Evolutionary conservation across 1,284 basidiomycete genomes (phyloP), one percentile per base, ranked within the genome.

Genomic region (Golubevia pallescens): DNA sequence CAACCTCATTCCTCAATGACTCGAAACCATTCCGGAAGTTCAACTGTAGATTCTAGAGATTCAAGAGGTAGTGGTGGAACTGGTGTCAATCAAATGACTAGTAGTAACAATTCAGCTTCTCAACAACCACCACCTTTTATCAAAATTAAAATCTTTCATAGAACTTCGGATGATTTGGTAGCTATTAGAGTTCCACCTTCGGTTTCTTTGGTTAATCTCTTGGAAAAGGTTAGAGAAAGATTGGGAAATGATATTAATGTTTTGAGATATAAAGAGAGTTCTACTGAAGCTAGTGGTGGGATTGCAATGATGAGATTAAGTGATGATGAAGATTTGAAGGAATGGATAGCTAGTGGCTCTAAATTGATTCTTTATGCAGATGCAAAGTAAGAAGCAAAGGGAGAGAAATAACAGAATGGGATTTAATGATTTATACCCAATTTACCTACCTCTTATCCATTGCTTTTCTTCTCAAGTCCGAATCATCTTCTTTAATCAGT

Each of bases 61-160:
- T 75, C 75, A 23, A 65, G 67, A 28, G 68, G 73, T 1, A 72
- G 69, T 57, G 61, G 65, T 58, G n/a, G 23, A 5, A 55, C 20
- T 21, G 20, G 23, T 3, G 20, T 10, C 7, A 21, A 55, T 16
- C 6, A 13, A 23, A 3, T 34, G 7, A 51, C 19, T 20, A 19
- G 62, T 48, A 20, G 28, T 28, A 28, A 28, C 28, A 28, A 6
- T 28, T 28, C 28, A 28, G 28, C n/a, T n/a, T 38, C 34, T 5
- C 10, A 4, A 5, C 28, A 70, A 73, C n/a, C 71, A 63, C 59
- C 88, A 62, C 92, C 93, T 48, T 96, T 95, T 86, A 90, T 97
- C 76, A 97, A 97, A 88, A 97, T 99, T 87, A 99, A 99, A 88
- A 94, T 99, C 63, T 97, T 96, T 81, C 92, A 97, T 86, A 89